Evolutionary conservation across 345 rosid species (phyloP), one percentile per base, ranked within the genome.

Genomic region (Viola odorata): DNA sequence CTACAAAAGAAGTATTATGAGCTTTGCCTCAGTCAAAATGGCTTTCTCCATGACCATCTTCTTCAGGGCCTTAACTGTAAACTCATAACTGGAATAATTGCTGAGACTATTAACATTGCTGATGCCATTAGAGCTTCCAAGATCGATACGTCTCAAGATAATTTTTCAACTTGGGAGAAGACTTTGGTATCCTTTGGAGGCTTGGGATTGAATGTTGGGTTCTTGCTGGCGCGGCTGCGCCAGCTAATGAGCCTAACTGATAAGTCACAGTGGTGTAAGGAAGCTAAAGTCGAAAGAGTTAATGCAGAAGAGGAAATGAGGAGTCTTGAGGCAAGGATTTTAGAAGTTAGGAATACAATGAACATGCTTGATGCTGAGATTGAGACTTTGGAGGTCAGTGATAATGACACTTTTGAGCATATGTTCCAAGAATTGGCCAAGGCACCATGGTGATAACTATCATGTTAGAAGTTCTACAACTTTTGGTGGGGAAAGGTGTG

Each of bases 81-180:
- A 41, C 55, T 78, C 45, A 60, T 37, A 14, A 69, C 64, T 5
- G 85, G 78, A 54, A 66, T 75, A 44, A 69, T 74, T 5, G 49
- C 57, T 0, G 69, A 69, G 56, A 69, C 73, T 4, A 61, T 75
- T 7, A 63, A 67, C 63, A 75, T 71, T 13, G 77, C 80, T 0
- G 79, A 76, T 64, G 79, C 83, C 40, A 76, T 78, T 39, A 74
- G 77, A 71, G 78, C 72, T 42, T 73, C 76, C 70, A 69, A 64
- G 56, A 15, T 74, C 45, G 59, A 69, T 6, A 49, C 80, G 0
- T 48, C 69, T 4, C 52, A 3, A 6, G 60, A 60, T 7, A 41
- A 62, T 53, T 76, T 68, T 50, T 53, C 42, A 3, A 45, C 45
- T 12, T 78, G 83, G 81, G 68, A 64, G 58, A 63, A 59, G 62